Percentiles rank a stretch among this genome's conserved stretches.
Evolutionary conservation across 768 basidiomycete genomes (phyloP).

Genomic region (Suillus bovinus): DNA sequence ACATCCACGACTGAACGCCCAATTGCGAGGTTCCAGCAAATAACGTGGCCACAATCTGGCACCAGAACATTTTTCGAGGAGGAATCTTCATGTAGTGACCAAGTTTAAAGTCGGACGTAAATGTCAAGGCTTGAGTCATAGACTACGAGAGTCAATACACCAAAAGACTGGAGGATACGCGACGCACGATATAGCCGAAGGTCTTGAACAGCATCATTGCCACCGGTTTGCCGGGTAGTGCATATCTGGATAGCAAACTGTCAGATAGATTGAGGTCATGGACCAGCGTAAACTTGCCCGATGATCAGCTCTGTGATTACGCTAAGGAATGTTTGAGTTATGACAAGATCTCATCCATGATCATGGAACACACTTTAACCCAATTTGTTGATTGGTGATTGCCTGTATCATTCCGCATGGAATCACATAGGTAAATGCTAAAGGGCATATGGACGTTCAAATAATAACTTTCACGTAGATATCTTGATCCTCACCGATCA

Average conservation of each 20-base stretch:
- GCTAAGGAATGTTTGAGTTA: slow-evolving; percentile 21
- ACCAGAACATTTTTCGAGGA: slow-evolving; percentile 70
- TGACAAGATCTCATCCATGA: not conserved
- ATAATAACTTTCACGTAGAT: not conserved
- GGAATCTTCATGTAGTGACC: slow-evolving; percentile 68
- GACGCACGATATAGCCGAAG: slow-evolving; percentile 63
- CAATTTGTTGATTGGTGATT: slow-evolving; percentile 80
- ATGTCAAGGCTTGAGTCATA: slow-evolving; percentile 54
- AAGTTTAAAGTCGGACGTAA: slow-evolving; percentile 78
- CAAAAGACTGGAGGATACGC: slow-evolving; percentile 15
- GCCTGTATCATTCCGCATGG: slow-evolving; percentile 63
- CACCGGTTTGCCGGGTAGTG: slow-evolving; percentile 72
- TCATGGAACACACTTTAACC: slow-evolving; percentile 43
- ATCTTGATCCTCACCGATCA: slow-evolving; percentile 39
- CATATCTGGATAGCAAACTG: slow-evolving; percentile 41
- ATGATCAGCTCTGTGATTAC: slow-evolving; percentile 83
- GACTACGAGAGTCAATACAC: slow-evolving; percentile 14
- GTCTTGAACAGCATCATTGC: slow-evolving; percentile 91
- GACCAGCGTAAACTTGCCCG: slow-evolving; percentile 37
- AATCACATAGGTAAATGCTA: slow-evolving; percentile 46
- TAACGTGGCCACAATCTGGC: slow-evolving; percentile 65
- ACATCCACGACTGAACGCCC: slow-evolving; percentile 77
- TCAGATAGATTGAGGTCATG: not conserved
- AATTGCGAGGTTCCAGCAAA: slow-evolving; percentile 75
- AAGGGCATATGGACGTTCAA: not conserved